Base-by-base conservation (phyloP, 139 green algal species). In the Ettlia oleoabundans region DNA sequence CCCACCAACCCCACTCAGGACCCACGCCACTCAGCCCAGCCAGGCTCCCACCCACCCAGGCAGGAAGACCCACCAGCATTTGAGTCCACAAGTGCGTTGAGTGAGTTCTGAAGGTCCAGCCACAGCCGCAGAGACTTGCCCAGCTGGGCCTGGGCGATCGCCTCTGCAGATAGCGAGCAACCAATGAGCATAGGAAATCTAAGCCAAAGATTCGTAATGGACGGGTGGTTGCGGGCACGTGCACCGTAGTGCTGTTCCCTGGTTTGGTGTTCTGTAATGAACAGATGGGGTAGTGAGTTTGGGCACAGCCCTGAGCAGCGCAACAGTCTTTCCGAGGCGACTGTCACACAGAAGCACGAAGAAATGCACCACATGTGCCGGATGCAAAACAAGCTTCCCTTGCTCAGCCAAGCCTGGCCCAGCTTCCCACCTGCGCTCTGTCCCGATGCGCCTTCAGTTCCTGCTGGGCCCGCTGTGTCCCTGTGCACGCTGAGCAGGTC, bases 1-100 rank as follows among this genome's bases (percentile, higher is more conserved):
- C 55, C 21, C 28, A n/a, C 15, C 18, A 15, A n/a, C n/a, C n/a
- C n/a, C n/a, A n/a, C n/a, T n/a, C n/a, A n/a, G n/a, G n/a, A n/a
- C n/a, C n/a, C n/a, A n/a, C n/a, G n/a, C n/a, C n/a, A 65, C 55
- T n/a, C 18, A 28, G 55, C 55, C 40, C 35, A 61, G 51, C 37
- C 74, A 37, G 2, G 5, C 41, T 3, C 58, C 92, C 88, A 32
- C n/a, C n/a, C n/a, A n/a, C n/a, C n/a, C n/a, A n/a, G n/a, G n/a
- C n/a, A n/a, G n/a, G n/a, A n/a, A n/a, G n/a, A n/a, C n/a, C n/a
- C n/a, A n/a, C 90, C 90, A 1, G 92, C 88, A 10, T 90, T 93
- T 67, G 82, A 91, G 91, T 99, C 96, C 19, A 98, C 91, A 7
- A 99, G 89, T 5, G 76, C 82, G 79, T 94, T 96, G 37, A 98